These are phyloP conservation scores for Butyriboletus loyo DNA, from an alignment of 768 basidiomycete genomes.

Conservation along the genomic window DNA sequence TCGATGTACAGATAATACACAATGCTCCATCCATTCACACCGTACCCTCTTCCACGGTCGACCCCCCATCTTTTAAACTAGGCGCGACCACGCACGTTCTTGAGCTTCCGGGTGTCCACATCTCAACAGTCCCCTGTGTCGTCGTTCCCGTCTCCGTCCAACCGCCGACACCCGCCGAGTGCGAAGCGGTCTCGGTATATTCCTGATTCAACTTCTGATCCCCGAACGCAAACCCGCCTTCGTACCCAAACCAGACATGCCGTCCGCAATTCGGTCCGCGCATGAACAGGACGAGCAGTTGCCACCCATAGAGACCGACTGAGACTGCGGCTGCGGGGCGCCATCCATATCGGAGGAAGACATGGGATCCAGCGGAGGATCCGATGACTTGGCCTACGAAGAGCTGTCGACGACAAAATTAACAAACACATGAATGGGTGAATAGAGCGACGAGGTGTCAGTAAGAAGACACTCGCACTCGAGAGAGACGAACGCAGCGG, in stretches of 20 bases:
- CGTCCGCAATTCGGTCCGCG: constrained; percentile 39
- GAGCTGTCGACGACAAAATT: constrained; percentile 14
- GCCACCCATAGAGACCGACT: constrained; percentile 34
- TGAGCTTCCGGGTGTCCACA: constrained; percentile 1
- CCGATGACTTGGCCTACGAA: constrained; percentile 42
- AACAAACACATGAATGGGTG: not conserved
- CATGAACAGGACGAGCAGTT: constrained; percentile 33
- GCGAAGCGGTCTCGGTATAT: not conserved
- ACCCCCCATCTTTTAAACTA: not conserved
- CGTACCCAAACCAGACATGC: constrained; percentile 56
- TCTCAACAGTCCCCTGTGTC: constrained; percentile 1
- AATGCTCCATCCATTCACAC: not conserved
- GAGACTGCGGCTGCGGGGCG: constrained; percentile 31
- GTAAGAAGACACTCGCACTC: not conserved
- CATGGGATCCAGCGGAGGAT: constrained; percentile 38
- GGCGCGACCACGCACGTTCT: not conserved
- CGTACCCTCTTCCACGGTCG: not conserved
- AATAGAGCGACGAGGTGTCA: not conserved
- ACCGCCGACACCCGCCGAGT: not conserved
- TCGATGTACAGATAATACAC: not conserved
- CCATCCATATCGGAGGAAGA: constrained; percentile 44
- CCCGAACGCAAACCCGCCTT: constrained; percentile 43
- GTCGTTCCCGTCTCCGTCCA: not conserved
- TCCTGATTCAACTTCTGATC: not conserved
- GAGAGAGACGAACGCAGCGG: not conserved